Conservation (phyloP, 345 rosid species). For the Salix purpurea region DNA sequence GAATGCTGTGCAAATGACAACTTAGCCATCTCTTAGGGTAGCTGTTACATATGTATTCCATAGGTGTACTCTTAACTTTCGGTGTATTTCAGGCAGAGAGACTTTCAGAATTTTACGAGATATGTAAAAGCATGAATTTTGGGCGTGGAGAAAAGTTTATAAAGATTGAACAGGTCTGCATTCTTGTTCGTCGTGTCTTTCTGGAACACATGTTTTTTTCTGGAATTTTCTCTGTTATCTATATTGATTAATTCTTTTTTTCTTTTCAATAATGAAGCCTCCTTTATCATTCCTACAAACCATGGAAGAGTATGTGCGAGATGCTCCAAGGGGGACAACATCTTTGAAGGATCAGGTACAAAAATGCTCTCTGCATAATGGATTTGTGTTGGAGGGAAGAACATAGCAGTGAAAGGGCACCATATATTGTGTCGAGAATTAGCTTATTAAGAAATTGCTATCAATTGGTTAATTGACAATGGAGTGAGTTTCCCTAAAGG, state of each 20-base stretch:
- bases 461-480: background rate
- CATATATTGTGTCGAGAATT: background rate
- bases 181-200: constrained; percentile 13
- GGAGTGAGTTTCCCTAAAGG: background rate
- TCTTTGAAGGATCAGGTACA: constrained; percentile 73
- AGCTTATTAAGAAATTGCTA: background rate
- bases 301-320: constrained; percentile 95
- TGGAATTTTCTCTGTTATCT: background rate
- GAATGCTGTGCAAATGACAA: constrained; percentile 8
- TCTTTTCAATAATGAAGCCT: constrained; percentile 44
- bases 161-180: constrained; percentile 87
- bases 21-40: background rate
- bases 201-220: background rate
- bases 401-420: no score
- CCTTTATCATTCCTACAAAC: constrained; percentile 91
- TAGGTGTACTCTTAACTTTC: background rate
- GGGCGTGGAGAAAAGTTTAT: constrained; percentile 79
- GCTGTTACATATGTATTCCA: background rate
- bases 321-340: constrained; percentile 62
- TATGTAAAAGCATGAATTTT: constrained; percentile 76
- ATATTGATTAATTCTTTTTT: constrained; percentile 2
- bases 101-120: constrained; percentile 90
- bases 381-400: constrained; percentile 3
- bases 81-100: constrained; percentile 66
- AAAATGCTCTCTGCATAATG: background rate